A percentile compares a stretch with the other conserved stretches of the same genome.
phyloP scores from a whole-genome alignment of 192 early-diverging fungal species.

The Haplosporangium gracile region DNA sequence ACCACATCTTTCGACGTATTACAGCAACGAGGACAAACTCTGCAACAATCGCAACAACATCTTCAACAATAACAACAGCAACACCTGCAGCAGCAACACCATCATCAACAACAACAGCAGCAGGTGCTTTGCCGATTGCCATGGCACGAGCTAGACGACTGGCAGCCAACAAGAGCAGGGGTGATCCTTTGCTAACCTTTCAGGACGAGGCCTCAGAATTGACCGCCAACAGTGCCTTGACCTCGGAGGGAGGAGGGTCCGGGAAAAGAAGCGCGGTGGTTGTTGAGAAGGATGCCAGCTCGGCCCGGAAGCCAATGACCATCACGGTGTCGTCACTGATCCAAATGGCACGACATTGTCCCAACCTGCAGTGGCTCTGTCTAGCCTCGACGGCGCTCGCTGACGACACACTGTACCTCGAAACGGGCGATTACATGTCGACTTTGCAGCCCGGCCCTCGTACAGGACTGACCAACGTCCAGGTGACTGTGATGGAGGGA shows the following conservation, averaged over 20 bases:
- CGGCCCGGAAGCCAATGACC: slow-evolving; percentile 28
- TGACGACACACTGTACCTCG: slow-evolving; percentile 54
- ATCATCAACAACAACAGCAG: no score
- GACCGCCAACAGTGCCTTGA: no score
- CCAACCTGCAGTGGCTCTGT: slow-evolving; percentile 51
- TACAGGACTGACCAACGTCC: slow-evolving; percentile 53
- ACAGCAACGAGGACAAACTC: not conserved
- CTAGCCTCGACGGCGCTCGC: slow-evolving; percentile 51
- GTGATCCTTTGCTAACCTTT: no score
- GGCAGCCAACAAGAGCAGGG: no score
- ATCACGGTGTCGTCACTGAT: slow-evolving; percentile 63
- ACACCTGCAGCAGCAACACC: no score
- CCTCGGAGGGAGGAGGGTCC: not conserved
- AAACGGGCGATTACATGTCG: slow-evolving; percentile 64
- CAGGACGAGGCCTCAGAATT: no score
- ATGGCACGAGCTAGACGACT: no score
- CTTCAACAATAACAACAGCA: not conserved
- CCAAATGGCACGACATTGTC: slow-evolving; percentile 58
- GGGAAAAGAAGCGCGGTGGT: not conserved
- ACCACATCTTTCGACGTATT: not conserved
- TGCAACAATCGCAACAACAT: not conserved
- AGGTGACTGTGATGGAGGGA: slow-evolving; percentile 45
- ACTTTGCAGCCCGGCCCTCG: slow-evolving; percentile 55
- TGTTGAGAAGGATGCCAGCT: not conserved
- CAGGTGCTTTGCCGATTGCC: no score